These are phyloP conservation scores for Colletotrichum eleusines DNA, from an alignment of 2,329 filamentous ascomycete species.

Conservation along the genomic window DNA sequence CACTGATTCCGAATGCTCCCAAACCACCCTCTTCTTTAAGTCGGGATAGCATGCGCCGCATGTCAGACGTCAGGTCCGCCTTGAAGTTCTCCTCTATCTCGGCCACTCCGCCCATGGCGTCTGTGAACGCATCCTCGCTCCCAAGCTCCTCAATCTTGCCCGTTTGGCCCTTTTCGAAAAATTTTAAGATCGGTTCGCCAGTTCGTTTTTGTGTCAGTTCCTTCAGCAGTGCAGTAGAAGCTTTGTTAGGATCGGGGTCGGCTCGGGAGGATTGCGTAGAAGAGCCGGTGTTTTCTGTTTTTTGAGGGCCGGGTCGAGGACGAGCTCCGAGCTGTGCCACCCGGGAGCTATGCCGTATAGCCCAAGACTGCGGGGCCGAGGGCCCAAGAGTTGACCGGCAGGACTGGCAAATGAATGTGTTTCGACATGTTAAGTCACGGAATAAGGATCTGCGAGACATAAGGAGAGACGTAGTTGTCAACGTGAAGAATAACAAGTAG, in stretches of 20 bases:
- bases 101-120: constrained; percentile 51
- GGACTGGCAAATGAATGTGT: constrained; percentile 53
- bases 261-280: background rate
- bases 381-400: constrained; percentile 51
- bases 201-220: constrained; percentile 39
- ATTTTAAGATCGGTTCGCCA: constrained; percentile 52
- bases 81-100: constrained; percentile 48
- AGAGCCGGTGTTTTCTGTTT: constrained; percentile 2
- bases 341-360: constrained; percentile 50
- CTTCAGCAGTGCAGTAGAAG: constrained; percentile 43
- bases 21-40: constrained; percentile 43
- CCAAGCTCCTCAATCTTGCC: constrained; percentile 55
- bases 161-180: constrained; percentile 61
- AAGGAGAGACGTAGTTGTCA: constrained; percentile 28
- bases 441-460: constrained; percentile 46
- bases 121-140: constrained; percentile 55
- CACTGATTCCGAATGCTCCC: constrained; percentile 55
- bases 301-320: constrained; percentile 8
- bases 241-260: constrained; percentile 8
- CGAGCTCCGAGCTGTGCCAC: constrained; percentile 42
- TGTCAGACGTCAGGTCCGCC: constrained; percentile 40
- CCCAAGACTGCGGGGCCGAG: constrained; percentile 46
- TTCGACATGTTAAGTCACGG: constrained; percentile 51
- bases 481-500: constrained; percentile 13
- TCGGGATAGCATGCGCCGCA: constrained; percentile 48